phyloP scores from a whole-genome alignment of 495 filamentous ascomycete species.

The Aspergillus mulundensis region DNA sequence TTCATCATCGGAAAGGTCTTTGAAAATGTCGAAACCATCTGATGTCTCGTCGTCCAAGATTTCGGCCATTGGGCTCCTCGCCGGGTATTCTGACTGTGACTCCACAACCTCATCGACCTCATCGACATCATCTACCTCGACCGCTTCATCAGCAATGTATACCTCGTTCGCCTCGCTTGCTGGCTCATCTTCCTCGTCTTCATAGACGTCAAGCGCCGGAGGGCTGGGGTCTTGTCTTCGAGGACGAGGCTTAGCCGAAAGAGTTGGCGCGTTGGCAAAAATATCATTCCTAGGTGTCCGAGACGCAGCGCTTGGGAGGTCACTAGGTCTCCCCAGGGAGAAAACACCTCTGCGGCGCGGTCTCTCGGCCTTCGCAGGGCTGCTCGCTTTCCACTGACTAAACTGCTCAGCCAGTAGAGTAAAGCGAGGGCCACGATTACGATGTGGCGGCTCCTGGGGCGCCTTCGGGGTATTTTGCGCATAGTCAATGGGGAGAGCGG shows the following conservation, averaged over 20 bases:
- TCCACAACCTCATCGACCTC: not conserved
- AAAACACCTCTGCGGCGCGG: conserved; percentile 41
- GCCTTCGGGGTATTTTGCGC: not conserved
- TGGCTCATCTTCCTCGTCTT: conserved; percentile 14
- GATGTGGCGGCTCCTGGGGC: conserved; percentile 21
- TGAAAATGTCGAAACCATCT: not conserved
- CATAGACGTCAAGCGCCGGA: conserved; percentile 3
- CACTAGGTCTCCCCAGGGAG: conserved; percentile 31
- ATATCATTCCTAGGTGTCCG: not conserved
- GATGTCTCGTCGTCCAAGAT: conserved; percentile 5
- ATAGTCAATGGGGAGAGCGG: not conserved
- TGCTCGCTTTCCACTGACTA: conserved; percentile 54
- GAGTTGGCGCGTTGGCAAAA: not conserved
- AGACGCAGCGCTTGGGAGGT: not conserved
- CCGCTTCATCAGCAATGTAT: not conserved
- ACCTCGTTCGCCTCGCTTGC: not conserved
- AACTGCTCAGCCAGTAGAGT: conserved; percentile 60
- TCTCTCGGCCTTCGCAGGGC: conserved; percentile 40
- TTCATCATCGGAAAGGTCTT: conserved; percentile 1
- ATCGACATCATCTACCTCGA: not conserved
- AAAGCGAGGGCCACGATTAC: conserved; percentile 44
- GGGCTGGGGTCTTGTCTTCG: not conserved
- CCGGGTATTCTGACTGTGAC: not conserved
- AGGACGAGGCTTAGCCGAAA: not conserved
- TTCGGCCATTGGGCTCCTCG: conserved; percentile 15